Base-by-base conservation (phyloP, 1,139 yeast genomes). In the Hemisphaericaspora xylanilytica region DNA sequence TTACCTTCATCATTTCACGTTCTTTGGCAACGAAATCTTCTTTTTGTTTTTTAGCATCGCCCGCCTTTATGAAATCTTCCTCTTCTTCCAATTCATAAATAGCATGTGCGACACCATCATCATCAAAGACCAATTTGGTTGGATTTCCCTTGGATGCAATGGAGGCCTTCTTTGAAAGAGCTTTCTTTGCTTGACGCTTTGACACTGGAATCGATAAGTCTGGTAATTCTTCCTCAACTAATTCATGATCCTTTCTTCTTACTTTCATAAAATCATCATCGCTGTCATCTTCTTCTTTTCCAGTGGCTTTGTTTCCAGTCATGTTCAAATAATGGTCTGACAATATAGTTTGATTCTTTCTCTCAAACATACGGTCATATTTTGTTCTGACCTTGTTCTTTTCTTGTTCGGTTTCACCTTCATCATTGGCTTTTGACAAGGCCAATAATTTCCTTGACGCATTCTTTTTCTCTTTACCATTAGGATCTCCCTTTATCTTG, bases 311-410 rank as follows among this genome's bases (percentile, higher is more conserved):
- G 33, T 55, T 67, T 2, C 69, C 71, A 3, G 85, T 80, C 62
- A 92, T 72, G 45, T 81, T 85, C 63, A 81, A 63, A 57, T 88
- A 92, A 58, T 89, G 95, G 48, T 89, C 94, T 28, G 96, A 85
- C 42, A 94, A 69, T 24, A 92, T 95, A 35, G 86, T 86, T 66
- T 94, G 98, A 61, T 92, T 94, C 61, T 86, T 76, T 59, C 99
- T 78, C 57, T 87, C 95, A 65, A 94, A 94, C 96, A 92, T 90
- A 49, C 94, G 79, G 61, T 94, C 98, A 56, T 88, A 88, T 59
- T 86, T 92, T 9, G 97, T 92, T 53, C 90, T 78, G 2, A 80
- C 82, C 49, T 77, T 77, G 49, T 73, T 70, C 8, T 48, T 42
- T 11, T 58, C 60, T 12, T 51, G 59, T 3, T 60, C 68, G 3